A percentile compares a stretch with the other conserved stretches of the same genome.
phyloP scores from a whole-genome alignment of 352 stramenopile genomes.

The Phytophthora sojae region DNA sequence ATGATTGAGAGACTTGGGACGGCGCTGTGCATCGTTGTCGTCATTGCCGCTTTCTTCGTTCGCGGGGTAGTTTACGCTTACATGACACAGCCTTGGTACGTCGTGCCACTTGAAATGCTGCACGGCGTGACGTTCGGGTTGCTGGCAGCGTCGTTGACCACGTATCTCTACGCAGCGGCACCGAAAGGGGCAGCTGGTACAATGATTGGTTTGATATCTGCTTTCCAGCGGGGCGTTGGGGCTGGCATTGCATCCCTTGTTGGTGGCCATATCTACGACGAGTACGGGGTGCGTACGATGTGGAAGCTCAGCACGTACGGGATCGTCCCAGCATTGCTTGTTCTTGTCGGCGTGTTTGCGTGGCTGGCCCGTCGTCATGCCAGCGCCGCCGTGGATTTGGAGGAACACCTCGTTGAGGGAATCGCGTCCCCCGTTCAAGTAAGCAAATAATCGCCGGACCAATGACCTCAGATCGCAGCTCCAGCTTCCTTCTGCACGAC shows the following conservation, averaged over 20 bases:
- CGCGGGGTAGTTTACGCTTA: slow-evolving; percentile 60
- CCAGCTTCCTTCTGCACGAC: too few relatives aligned
- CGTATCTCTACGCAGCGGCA: slow-evolving; percentile 56
- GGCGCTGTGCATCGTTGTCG: slow-evolving; percentile 52
- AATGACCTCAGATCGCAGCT: not conserved
- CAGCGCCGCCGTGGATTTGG: slow-evolving; percentile 6
- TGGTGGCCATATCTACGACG: slow-evolving; percentile 65
- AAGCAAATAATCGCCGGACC: slow-evolving; percentile 9
- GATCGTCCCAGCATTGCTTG: slow-evolving; percentile 27
- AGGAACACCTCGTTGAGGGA: slow-evolving; percentile 26
- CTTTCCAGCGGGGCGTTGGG: slow-evolving; percentile 59
- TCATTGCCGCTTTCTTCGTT: slow-evolving; percentile 50
- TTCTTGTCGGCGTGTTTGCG: slow-evolving; percentile 23
- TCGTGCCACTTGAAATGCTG: slow-evolving; percentile 65
- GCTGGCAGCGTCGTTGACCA: slow-evolving; percentile 48
- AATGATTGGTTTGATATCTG: slow-evolving; percentile 66
- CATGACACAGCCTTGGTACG: slow-evolving; percentile 63
- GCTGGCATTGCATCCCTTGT: slow-evolving; percentile 56
- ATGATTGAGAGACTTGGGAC: slow-evolving; percentile 56
- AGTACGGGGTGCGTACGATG: slow-evolving; percentile 51
- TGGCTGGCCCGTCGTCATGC: slow-evolving; percentile 15
- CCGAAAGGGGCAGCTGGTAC: slow-evolving; percentile 51
- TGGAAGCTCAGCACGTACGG: slow-evolving; percentile 56
- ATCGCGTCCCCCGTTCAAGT: not conserved
- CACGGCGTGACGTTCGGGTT: slow-evolving; percentile 65